Base-by-base conservation (phyloP, 139 green algal species). In the Picochlorum sp. region DNA sequence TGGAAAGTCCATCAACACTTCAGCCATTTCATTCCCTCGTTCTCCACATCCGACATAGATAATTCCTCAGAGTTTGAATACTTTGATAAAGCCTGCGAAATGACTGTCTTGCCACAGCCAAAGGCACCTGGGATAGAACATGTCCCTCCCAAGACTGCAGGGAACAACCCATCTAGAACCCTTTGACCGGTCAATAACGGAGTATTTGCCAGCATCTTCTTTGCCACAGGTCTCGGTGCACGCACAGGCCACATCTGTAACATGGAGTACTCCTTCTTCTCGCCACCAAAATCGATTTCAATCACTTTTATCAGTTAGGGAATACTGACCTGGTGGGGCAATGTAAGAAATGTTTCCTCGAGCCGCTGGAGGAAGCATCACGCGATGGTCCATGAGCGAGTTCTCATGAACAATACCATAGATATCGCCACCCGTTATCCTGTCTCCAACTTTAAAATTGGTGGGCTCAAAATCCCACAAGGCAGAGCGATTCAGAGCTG, bases 41-140 rank as follows among this genome's bases (percentile, higher is more conserved):
- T 98, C 92, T 50, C 94, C 94, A 70, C 94, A 99, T 41, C 94
- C 94, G 13, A 99, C 94, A 69, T 99, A 99, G 70, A 99, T 95
- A 74, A 99, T 96, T 50, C 92, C 94, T 99, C 94, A 2, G 79
- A 88, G 85, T 99, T 99, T 44, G 84, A 95, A 79, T 95, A 99
- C 81, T 99, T 99, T 45, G 87, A 96, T 51, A 99, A 81, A 21
- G 94, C 93, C 76, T 98, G 93, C 18, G 77, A 92, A 69, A 99
- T 99, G 57, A 98, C 94, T 16, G 94, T 99, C 81, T 99, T 99
- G 64, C 94, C 94, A 75, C 94, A 99, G 13, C 94, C 94, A 66
- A 99, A 99, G 7, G 93, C 94, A 45, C 94, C 94, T 10, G 94
- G 94, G 60, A 99, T 99, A 70, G 90, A 85, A 74, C 94, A 99